Evolutionary conservation across 2,329 filamentous ascomycete genomes (phyloP).

Genomic region (Xylariaceae sp.): DNA sequence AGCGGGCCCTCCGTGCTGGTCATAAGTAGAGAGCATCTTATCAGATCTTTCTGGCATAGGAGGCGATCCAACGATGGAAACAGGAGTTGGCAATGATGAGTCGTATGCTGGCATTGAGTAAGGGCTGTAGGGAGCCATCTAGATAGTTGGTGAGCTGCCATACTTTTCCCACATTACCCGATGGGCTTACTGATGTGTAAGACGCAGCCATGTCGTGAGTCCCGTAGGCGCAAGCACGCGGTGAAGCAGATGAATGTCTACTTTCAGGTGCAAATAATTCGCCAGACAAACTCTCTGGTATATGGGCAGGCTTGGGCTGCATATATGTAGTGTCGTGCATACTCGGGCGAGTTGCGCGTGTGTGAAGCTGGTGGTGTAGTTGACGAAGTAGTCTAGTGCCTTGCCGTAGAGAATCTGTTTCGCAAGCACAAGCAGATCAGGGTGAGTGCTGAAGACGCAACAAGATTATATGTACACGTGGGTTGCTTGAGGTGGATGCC

Average conservation of each 20-base stretch:
- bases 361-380: slow-evolving; percentile 13
- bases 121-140: slow-evolving; percentile 34
- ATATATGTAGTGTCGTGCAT: slow-evolving; percentile 30
- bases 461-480: slow-evolving; percentile 28
- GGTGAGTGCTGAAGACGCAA: slow-evolving; percentile 19
- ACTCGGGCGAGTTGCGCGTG: slow-evolving; percentile 18
- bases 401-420: slow-evolving; percentile 15
- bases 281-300: slow-evolving; percentile 24
- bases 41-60: slow-evolving; percentile 41
- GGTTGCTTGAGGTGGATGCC: slow-evolving; percentile 1
- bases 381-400: slow-evolving; percentile 14
- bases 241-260: slow-evolving; percentile 21
- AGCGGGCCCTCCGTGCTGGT: slow-evolving; percentile 36
- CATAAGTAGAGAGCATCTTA: slow-evolving; percentile 41
- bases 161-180: background rate
- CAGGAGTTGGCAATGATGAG: slow-evolving; percentile 47
- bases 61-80: slow-evolving; percentile 47
- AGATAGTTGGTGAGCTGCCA: slow-evolving; percentile 2
- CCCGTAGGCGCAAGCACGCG: slow-evolving; percentile 27
- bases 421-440: slow-evolving; percentile 18
- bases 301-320: slow-evolving; percentile 23
- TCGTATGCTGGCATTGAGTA: slow-evolving; percentile 39
- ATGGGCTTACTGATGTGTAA: slow-evolving; percentile 30
- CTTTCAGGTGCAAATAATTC: slow-evolving; percentile 12
- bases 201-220: slow-evolving; percentile 27